A percentile compares a stretch with the other conserved stretches of the same genome.
Evolutionary conservation across 139 green algal species (phyloP).

Genomic region (Chlorella sp.): DNA sequence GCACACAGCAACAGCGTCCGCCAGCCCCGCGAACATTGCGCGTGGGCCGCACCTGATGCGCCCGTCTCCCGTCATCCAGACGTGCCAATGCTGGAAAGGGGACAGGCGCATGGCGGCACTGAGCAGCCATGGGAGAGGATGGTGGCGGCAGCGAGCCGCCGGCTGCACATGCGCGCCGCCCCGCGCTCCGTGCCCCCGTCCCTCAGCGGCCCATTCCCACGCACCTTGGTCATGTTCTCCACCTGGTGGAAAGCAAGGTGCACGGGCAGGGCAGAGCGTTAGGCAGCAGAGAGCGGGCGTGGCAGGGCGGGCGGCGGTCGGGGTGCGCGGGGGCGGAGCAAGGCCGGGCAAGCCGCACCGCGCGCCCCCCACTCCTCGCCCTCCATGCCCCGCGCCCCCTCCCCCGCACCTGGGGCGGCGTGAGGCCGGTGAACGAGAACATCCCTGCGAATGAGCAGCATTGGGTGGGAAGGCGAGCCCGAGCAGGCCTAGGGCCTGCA

Average conservation of each 20-base stretch:
- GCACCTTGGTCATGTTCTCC: slow-evolving; percentile 95
- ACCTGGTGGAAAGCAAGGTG: slow-evolving; percentile 54
- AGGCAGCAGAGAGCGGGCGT: background rate
- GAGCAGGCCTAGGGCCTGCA: too few species aligned
- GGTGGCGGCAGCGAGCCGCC: background rate
- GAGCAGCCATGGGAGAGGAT: background rate
- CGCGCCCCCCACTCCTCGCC: background rate
- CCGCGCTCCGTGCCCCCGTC: slow-evolving; percentile 92
- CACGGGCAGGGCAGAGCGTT: too few species aligned
- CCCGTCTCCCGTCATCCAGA: slow-evolving; percentile 19
- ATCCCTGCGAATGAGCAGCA: too few species aligned
- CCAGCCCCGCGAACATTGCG: too few species aligned
- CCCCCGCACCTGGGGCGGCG: background rate
- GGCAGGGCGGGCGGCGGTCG: background rate
- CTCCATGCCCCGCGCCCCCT: background rate
- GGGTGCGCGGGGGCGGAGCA: background rate
- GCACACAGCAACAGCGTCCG: too few species aligned
- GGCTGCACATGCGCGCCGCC: slow-evolving; percentile 68
- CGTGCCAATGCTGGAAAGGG: background rate
- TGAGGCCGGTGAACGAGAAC: slow-evolving; percentile 95
- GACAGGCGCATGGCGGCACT: background rate
- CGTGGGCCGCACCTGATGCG: slow-evolving; percentile 2
- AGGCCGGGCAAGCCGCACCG: background rate
- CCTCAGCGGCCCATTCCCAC: too few species aligned
- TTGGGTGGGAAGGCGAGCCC: too few species aligned